phyloP scores from a whole-genome alignment of 2,329 filamentous ascomycete genomes.

The Epichloe gansuensis region DNA sequence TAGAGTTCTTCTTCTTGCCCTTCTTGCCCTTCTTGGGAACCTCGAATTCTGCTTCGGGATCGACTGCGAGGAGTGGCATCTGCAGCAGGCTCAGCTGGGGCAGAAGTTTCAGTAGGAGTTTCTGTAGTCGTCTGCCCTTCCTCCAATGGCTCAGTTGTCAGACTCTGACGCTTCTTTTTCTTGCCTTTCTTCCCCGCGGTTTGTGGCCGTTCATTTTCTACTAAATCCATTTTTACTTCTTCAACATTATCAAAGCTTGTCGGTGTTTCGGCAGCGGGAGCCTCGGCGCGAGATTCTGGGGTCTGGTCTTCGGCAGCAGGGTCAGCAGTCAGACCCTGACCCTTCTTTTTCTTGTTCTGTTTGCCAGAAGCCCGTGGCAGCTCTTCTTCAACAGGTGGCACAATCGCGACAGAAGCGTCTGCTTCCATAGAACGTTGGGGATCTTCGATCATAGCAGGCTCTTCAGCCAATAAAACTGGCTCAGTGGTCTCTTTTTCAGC shows the following conservation, averaged over 20 bases:
- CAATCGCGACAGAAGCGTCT: background rate
- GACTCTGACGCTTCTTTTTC: slow-evolving; percentile 7
- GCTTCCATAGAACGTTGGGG: background rate
- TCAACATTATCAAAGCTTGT: background rate
- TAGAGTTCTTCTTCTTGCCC: slow-evolving; percentile 9
- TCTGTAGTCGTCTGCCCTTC: background rate
- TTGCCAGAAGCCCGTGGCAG: slow-evolving; percentile 6
- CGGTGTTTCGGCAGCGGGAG: background rate
- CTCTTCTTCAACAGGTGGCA: background rate
- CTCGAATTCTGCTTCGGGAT: slow-evolving; percentile 2
- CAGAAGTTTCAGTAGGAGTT: background rate
- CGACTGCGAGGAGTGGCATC: background rate
- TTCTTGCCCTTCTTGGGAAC: slow-evolving; percentile 6
- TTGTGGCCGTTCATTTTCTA: slow-evolving; percentile 2
- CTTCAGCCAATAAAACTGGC: background rate
- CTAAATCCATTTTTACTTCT: background rate
- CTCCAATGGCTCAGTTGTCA: background rate
- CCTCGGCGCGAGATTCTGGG: background rate
- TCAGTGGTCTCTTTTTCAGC: background rate
- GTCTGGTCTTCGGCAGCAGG: background rate
- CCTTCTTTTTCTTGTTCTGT: slow-evolving; percentile 10
- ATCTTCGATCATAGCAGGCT: slow-evolving; percentile 1
- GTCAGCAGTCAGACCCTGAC: slow-evolving; percentile 1
- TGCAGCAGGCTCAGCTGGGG: background rate
- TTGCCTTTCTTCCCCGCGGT: slow-evolving; percentile 6